These are phyloP conservation scores for Anthracocystis setariae DNA, from an alignment of 1,284 basidiomycete species.

Conservation along the genomic window DNA sequence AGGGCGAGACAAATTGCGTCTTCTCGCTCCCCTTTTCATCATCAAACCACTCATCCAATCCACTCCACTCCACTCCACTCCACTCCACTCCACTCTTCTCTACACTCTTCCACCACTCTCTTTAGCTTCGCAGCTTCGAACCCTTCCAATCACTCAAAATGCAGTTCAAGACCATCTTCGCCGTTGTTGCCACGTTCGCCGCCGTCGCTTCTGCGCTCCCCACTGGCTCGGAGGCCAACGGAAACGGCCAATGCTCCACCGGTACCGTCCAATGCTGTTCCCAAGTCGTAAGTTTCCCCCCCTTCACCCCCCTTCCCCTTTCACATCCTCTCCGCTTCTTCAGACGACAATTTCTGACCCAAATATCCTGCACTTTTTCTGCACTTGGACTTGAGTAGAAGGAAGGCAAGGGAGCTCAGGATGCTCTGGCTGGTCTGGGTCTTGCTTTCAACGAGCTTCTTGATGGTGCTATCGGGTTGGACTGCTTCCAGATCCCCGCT, in stretches of 20 bases:
- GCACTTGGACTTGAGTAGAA: conserved; percentile 30
- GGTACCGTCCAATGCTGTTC: conserved; percentile 54
- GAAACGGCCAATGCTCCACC: conserved; percentile 47
- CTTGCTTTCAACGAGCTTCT: conserved; percentile 49
- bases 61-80: conserved; percentile 24
- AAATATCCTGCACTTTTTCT: background rate
- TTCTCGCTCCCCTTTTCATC: conserved; percentile 45
- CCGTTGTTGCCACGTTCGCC: conserved; percentile 43
- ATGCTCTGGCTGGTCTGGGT: conserved; percentile 51
- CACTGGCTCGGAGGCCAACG: conserved; percentile 28
- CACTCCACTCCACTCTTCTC: conserved; percentile 48
- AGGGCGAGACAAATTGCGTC: conserved; percentile 25
- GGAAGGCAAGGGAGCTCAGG: conserved; percentile 41
- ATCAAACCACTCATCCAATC: conserved; percentile 48
- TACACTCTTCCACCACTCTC: conserved; percentile 31
- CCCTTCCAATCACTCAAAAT: conserved; percentile 41
- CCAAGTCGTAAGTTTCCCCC: conserved; percentile 30
- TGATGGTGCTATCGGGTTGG: conserved; percentile 47
- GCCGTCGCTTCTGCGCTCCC: conserved; percentile 44
- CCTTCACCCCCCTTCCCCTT: background rate
- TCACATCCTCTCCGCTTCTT: conserved; percentile 13
- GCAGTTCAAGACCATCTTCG: conserved; percentile 59
- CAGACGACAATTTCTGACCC: no score
- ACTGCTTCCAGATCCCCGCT: conserved; percentile 50
- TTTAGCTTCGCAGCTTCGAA: conserved; percentile 45